Base-by-base conservation (phyloP, 2,329 filamentous ascomycete species). In the Didymella pinodella region DNA sequence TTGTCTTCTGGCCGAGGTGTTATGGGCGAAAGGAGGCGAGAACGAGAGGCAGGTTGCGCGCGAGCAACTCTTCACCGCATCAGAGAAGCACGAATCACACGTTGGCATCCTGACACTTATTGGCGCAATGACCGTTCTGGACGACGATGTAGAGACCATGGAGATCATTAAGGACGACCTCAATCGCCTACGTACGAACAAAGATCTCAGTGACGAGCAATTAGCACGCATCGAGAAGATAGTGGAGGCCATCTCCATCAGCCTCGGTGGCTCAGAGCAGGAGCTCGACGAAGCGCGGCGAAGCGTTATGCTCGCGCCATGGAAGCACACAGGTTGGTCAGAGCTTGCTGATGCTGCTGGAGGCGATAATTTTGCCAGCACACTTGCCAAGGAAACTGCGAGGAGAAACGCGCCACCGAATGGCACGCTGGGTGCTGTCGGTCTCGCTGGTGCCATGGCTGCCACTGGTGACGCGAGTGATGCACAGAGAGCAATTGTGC, bases 21-120 rank as follows among this genome's bases (percentile, higher is more conserved):
- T 98, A 0, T 99, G 95, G 94, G 93, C 93, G 0, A 92, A 92
- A 64, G 93, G 91, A 8, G 87, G 88, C 0, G 86, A 89, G 7
- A 84, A 88, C 0, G 90, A 93, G 54, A 87, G 89, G 46, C 86
- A 89, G 48, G 87, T 90, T 61, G 93, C 94, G 16, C 86, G 92
- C 3, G 88, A 90, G 51, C 86, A 91, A 63, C 83, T 99, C 0
- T 94, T 97, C 69, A 88, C 88, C 14, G 88, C 90, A 34, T 88
- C 97, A 12, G 91, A 93, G 67, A 84, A 82, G 49, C 80, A 90
- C 48, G 86, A 91, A 0, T 85, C 88, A 1, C 93, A 98, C 65
- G 85, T 96, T 1, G 89, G 89, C 62, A 90, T 92, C 0, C 86
- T 96, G 1, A 85, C 93, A 0, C 84, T 98, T 4, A 83, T 99